A percentile compares a stretch with the other conserved stretches of the same genome.
These are phyloP conservation scores for Petunia secreta DNA, from an alignment of 257 asterid genomes.

Conservation along the genomic window DNA sequence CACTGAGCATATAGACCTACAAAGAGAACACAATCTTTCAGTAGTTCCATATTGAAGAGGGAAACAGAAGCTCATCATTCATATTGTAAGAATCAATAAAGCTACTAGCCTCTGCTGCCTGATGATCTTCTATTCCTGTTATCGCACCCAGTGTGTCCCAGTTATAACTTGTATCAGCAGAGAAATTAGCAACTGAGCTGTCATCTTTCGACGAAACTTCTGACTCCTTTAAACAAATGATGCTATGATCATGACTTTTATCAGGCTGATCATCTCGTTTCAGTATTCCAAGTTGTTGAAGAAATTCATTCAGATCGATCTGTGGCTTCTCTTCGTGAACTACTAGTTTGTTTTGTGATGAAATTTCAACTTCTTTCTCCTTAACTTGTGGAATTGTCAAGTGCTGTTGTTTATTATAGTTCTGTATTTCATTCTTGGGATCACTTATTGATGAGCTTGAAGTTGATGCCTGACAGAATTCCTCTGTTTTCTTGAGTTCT, in stretches of 20 bases:
- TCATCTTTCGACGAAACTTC: constrained; percentile 41
- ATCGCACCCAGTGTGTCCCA: constrained; percentile 77
- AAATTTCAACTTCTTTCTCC: constrained; percentile 46
- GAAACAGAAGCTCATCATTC: constrained; percentile 57
- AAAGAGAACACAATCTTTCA: constrained; percentile 22
- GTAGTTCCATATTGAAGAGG: constrained; percentile 67
- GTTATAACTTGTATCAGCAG: constrained; percentile 55
- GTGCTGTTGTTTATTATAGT: constrained; percentile 36
- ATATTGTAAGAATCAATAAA: constrained; percentile 45
- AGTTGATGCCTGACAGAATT: constrained; percentile 42
- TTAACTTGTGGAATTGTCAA: constrained; percentile 28
- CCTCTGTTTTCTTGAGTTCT: constrained; percentile 71
- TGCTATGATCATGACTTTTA: constrained; percentile 27
- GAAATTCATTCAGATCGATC: constrained; percentile 87
- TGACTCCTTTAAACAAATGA: constrained; percentile 34
- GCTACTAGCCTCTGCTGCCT: constrained; percentile 40
- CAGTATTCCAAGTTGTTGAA: constrained; percentile 84
- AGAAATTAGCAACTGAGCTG: constrained; percentile 35
- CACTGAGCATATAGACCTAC: not conserved
- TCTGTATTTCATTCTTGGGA: constrained; percentile 40
- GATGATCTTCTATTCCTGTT: constrained; percentile 58
- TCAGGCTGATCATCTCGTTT: constrained; percentile 54
- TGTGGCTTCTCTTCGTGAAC: constrained; percentile 72
- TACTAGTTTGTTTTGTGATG: constrained; percentile 33
- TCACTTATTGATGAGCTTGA: constrained; percentile 55